Evolutionary conservation across 495 filamentous ascomycete species (phyloP).

Genomic region (Entonaema liquescens): DNA sequence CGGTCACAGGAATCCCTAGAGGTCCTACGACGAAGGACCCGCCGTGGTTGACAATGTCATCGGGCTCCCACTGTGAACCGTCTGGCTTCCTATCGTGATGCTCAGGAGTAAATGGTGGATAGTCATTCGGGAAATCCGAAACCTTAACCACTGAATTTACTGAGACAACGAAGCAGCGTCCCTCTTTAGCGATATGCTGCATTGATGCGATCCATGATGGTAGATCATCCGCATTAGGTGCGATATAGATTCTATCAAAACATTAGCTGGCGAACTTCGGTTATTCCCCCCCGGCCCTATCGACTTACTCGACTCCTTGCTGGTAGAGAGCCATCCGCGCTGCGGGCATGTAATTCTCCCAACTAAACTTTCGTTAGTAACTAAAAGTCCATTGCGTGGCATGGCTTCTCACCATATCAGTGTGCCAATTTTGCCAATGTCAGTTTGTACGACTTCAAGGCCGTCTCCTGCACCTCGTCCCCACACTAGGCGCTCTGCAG

Average conservation of each 20-base stretch:
- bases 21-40: constrained; percentile 53
- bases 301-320: constrained; percentile 51
- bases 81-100: constrained; percentile 51
- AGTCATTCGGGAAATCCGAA: constrained; percentile 54
- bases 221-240: constrained; percentile 54
- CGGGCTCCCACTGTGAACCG: constrained; percentile 47
- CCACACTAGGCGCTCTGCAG: constrained; percentile 53
- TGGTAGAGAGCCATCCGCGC: constrained; percentile 54
- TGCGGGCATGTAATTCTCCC: constrained; percentile 58
- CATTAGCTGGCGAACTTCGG: constrained; percentile 5
- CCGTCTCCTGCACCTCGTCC: constrained; percentile 53
- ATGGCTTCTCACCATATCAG: constrained; percentile 50
- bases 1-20: constrained; percentile 48
- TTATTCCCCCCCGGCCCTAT: not conserved
- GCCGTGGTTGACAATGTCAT: constrained; percentile 52
- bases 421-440: constrained; percentile 53
- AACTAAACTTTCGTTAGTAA: constrained; percentile 36
- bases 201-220: constrained; percentile 53
- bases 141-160: constrained; percentile 53
- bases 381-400: not conserved
- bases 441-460: constrained; percentile 52
- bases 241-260: constrained; percentile 49
- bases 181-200: constrained; percentile 58
- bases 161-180: constrained; percentile 54
- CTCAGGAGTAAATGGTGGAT: constrained; percentile 53